These are phyloP conservation scores for Pseudogymnoascus sp. DNA, from an alignment of 2,329 filamentous ascomycete species.

Conservation along the genomic window DNA sequence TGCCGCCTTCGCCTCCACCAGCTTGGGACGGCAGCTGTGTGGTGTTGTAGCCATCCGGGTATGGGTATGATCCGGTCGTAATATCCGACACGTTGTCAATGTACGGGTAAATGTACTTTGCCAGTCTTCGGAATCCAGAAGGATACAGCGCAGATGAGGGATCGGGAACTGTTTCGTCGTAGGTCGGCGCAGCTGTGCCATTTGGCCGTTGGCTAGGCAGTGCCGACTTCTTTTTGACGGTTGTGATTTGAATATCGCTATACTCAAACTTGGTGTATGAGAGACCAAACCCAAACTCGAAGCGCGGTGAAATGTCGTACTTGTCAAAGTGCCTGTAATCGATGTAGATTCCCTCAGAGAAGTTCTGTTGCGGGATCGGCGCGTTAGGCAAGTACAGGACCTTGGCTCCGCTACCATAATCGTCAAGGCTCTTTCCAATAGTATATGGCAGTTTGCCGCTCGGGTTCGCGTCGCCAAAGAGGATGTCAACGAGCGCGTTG, in stretches of 20 bases:
- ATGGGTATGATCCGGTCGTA: constrained; percentile 34
- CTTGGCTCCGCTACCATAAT: constrained; percentile 67
- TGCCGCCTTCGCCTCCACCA: constrained; percentile 55
- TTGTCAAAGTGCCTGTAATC: constrained; percentile 90
- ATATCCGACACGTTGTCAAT: constrained; percentile 28
- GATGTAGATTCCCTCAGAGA: constrained; percentile 74
- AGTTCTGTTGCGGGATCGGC: constrained; percentile 79
- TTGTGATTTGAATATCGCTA: constrained; percentile 37
- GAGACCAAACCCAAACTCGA: constrained; percentile 79
- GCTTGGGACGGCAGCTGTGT: constrained; percentile 44
- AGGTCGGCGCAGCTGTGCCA: constrained; percentile 38
- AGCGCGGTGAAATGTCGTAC: constrained; percentile 63
- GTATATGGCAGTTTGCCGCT: constrained; percentile 85
- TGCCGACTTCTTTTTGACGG: constrained; percentile 31
- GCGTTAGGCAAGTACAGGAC: constrained; percentile 63
- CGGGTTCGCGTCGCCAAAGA: constrained; percentile 71
- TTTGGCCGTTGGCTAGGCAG: constrained; percentile 31
- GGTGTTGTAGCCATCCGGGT: constrained; percentile 40
- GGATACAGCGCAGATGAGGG: constrained; percentile 49
- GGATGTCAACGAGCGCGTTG: constrained; percentile 68
- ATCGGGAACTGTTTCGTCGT: constrained; percentile 42
- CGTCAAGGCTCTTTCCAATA: constrained; percentile 63
- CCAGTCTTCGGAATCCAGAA: constrained; percentile 44
- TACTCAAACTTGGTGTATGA: constrained; percentile 58
- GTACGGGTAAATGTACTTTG: constrained; percentile 63